Base-by-base conservation (phyloP, 345 rosid species). In the Aquilaria sinensis region DNA sequence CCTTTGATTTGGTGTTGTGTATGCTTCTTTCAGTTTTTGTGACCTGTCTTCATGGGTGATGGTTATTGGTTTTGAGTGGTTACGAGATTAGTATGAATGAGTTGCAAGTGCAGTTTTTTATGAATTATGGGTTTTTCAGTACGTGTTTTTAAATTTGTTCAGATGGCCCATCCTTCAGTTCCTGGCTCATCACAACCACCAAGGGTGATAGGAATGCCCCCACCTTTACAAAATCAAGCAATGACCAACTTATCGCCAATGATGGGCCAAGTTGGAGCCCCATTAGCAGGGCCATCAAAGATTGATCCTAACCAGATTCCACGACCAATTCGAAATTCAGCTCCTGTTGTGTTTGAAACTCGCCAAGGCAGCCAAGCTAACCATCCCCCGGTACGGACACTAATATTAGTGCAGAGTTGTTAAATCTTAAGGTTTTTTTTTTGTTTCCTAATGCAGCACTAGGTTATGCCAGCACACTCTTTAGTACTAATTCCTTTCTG, bases 271-370 rank as follows among this genome's bases (percentile, higher is more conserved):
- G 66, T 91, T 65, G 97, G 96, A 69, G 77, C 80, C 54, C 70
- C 99, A 68, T 48, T 67, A 58, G 74, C 89, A 46, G 87, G 85
- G 53, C 55, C 89, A 50, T 87, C 98, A 51, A 88, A 83, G 80
- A 94, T 94, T 47, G 99, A 94, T 77, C 96, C 93, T 61, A 86
- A 81, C 78, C 97, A 94, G 80, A 90, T 94, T 72, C 99, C 99
- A 33, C 79, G 99, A 75, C 99, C 97, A 11, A 71, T 90, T 56
- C 93, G 97, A 59, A 70, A 82, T 78, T 78, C 96, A 60, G 67
- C 88, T 48, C 80, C 82, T 51, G 56, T 67, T 31, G 60, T 88
- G 56, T 85, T 85, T 77, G 96, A 94, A 74, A 94, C 97, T 70
- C 90, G 97, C 65, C 88, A 76, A 43, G 81, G 81, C 60, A 87